A percentile compares a stretch with the other conserved stretches of the same genome.
phyloP scores from a whole-genome alignment of 1,284 basidiomycete genomes.

The Veloporphyrellus conicus region DNA sequence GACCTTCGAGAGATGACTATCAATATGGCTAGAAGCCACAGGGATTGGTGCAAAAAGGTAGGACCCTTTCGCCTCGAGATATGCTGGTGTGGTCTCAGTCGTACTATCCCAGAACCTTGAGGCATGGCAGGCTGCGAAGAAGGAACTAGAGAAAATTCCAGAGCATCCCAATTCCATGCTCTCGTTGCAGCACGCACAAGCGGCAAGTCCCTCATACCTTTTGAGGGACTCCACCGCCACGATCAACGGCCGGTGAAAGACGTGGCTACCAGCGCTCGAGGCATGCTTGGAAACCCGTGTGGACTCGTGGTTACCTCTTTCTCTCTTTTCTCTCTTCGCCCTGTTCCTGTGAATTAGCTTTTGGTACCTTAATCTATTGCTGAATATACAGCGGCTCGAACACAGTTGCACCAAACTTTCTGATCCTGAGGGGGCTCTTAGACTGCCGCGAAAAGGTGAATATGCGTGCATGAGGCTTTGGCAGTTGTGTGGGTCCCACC shows the following conservation, averaged over 20 bases:
- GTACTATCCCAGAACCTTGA: conserved; percentile 73
- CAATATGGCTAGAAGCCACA: conserved; percentile 83
- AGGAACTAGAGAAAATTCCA: conserved; percentile 84
- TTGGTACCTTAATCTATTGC: conserved; percentile 25
- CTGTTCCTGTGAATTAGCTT: conserved; percentile 11
- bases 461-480: conserved; percentile 13
- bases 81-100: conserved; percentile 13
- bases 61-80: conserved; percentile 18
- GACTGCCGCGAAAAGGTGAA: not conserved
- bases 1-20: conserved; percentile 92
- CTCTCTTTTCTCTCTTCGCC: not conserved
- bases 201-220: conserved; percentile 35
- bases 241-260: conserved; percentile 43
- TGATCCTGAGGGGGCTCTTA: too few relatives aligned
- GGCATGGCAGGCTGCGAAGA: conserved; percentile 94
- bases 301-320: conserved; percentile 13
- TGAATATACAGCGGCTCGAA: conserved; percentile 22
- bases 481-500: not conserved
- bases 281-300: conserved; percentile 11
- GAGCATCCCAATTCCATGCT: conserved; percentile 77
- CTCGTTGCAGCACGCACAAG: conserved; percentile 33
- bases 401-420: conserved; percentile 13
- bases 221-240: conserved; percentile 63
- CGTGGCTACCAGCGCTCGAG: conserved; percentile 11
- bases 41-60: conserved; percentile 94